Percentiles rank a stretch among this genome's conserved stretches.
Conservation (phyloP, 2,329 filamentous ascomycete genomes). For the Mariannaea sp. region DNA sequence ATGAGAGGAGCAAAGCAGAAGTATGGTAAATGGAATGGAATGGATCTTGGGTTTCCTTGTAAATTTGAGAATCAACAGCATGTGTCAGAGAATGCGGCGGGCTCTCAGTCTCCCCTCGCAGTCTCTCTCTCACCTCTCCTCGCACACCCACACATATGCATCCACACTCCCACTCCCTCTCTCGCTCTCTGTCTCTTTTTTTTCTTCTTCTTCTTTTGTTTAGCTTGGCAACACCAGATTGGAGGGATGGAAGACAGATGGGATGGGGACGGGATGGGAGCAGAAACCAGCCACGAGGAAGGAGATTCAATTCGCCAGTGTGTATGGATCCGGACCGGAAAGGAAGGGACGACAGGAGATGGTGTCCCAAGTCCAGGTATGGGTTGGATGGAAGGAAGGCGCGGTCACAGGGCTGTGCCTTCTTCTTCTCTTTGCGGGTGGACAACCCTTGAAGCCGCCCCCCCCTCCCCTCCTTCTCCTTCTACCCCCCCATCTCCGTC, state of each 20-base stretch:
- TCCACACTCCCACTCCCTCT: too few relatives aligned
- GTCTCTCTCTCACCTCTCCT: too few relatives aligned
- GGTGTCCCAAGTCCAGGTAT: conserved; percentile 11
- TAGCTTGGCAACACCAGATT: too few relatives aligned
- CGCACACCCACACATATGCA: too few relatives aligned
- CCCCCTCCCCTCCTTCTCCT: not conserved
- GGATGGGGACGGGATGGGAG: not conserved
- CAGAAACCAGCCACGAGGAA: not conserved
- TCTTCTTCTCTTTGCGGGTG: conserved; percentile 10
- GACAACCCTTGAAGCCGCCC: not conserved
- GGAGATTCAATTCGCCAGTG: not conserved
- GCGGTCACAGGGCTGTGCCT: conserved; percentile 27
- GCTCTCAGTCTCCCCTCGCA: too few relatives aligned
- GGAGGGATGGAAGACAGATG: not conserved
- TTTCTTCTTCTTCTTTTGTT: too few relatives aligned
- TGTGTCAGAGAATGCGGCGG: too few relatives aligned
- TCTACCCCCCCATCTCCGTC: not conserved
- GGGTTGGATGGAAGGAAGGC: conserved; percentile 9
- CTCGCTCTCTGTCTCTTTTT: too few relatives aligned
- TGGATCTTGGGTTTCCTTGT: too few relatives aligned
- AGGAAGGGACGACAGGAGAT: conserved; percentile 1
- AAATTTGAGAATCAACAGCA: too few relatives aligned
- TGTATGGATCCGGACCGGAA: conserved; percentile 15
- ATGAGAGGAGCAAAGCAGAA: too few relatives aligned
- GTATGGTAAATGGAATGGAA: too few relatives aligned